Evolutionary conservation across 441 rosid genomes (phyloP), one percentile per base, ranked within the genome.

Genomic region (Theobroma grandiflorum): DNA sequence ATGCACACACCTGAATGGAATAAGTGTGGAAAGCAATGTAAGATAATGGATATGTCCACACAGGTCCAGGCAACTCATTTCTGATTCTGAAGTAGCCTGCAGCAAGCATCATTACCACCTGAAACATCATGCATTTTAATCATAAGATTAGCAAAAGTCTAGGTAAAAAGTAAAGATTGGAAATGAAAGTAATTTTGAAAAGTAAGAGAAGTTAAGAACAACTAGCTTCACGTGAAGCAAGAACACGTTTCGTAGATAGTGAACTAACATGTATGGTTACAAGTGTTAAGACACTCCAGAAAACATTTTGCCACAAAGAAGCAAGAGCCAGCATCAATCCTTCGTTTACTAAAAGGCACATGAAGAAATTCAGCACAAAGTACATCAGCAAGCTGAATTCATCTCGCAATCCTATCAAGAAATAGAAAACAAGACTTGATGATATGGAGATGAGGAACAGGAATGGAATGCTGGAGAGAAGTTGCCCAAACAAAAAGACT

Each of bases 381-480:
- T 97, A 95, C 99, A 97, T 95, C 84, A 97, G 89, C 90, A 95
- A 87, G 89, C 99, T 93, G 89, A 97, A 97, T 64, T 91, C 97
- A 50, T 95, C 95, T 84, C 85, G 90, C 74, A 97, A 85, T 55
- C 99, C 99, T 1, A 90, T 67, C 78, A 97, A 94, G 92, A 97
- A 97, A 84, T 97, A 97, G 93, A 97, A 94, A 59, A 95, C 94
- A 2, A 95, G 99, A 78, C 99, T 95, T 22, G 99, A 95, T 40
- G 99, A 97, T 72, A 97, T 95, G 70, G 99, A 89, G 83, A 97
- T 88, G 81, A 97, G 99, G 82, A 97, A 95, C 83, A 95, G 88
- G 92, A 97, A 97, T 0, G 99, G 99, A 76, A 95, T 91, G 96
- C 99, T 93, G 76, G 99, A 93, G 68, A 97, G 88, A 77, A 97